Percentiles rank a stretch among this genome's conserved stretches.
Evolutionary conservation across 2,329 filamentous ascomycete genomes (phyloP).

Genomic region (Tolypocladium album): DNA sequence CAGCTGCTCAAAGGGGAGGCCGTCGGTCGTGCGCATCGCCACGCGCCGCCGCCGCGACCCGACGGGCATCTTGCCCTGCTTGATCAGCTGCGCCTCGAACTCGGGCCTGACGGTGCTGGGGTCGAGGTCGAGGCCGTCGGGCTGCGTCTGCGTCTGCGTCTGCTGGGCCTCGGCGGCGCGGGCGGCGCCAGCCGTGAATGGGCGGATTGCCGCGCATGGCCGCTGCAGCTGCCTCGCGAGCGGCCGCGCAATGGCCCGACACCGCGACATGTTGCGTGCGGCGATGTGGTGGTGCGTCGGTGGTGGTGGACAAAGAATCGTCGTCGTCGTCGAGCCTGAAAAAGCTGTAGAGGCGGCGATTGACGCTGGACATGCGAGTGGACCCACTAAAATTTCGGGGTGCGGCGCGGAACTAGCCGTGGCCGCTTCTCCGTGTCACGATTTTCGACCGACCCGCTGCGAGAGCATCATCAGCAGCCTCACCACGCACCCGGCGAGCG

Average conservation of each 20-base stretch:
- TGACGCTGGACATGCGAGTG: background rate
- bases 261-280: conserved; percentile 40
- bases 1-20: conserved; percentile 82
- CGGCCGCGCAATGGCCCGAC: conserved; percentile 47
- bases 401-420: conserved; percentile 15
- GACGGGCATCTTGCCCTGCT: conserved; percentile 58
- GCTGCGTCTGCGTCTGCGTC: conserved; percentile 5
- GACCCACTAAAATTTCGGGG: conserved; percentile 18
- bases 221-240: conserved; percentile 40
- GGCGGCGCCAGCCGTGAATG: conserved; percentile 23
- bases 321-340: background rate
- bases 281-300: background rate
- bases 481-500: background rate
- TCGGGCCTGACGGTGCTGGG: conserved; percentile 55
- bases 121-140: conserved; percentile 40
- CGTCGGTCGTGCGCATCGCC: conserved; percentile 51
- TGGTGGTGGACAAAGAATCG: background rate
- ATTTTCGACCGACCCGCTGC: conserved; percentile 10
- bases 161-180: conserved; percentile 17
- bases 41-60: conserved; percentile 78
- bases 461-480: background rate
- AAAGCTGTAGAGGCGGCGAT: conserved; percentile 1
- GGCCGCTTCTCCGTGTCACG: conserved; percentile 14
- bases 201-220: conserved; percentile 22
- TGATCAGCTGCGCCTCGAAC: conserved; percentile 55